Evolutionary conservation across 495 filamentous ascomycete genomes (phyloP), one percentile per base, ranked within the genome.

Genomic region (Penicillium longicatenatum): DNA sequence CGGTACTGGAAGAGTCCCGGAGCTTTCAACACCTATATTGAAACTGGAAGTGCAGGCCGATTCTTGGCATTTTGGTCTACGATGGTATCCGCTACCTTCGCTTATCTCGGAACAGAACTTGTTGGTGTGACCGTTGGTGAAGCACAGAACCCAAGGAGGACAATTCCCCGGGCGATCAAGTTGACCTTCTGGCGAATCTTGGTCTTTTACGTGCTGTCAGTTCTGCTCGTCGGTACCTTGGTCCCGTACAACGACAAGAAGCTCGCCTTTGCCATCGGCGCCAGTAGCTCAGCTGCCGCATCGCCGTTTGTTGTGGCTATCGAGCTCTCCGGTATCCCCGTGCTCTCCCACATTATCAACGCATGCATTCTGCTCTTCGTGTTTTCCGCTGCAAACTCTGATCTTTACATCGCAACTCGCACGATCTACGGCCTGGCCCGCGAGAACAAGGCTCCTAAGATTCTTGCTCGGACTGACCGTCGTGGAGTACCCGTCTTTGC

Each of bases 161-260:
- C 86, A 4, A 88, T 96, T 60, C 91, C 91, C 22, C 79, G 81
- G 56, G 92, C 92, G 12, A 88, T 88, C 56, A 89, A 86, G 55
- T 83, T 90, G 64, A 90, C 89, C 60, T 93, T 96, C 74, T 92
- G 84, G 77, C 88, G 91, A 47, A 93, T 96, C 67, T 63, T 88
- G 53, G 77, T 94, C 69, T 95, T 96, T 78, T 96, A 94, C 74
- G 64, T 82, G 9, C 62, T 83, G 33, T 77, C 72, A 22, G 79
- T 84, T 4, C 62, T 85, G 4, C 71, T 84, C 30, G 68, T 86
- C 9, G 79, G 81, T 52, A 79, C 79, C 52, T 66, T 84, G n/a
- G 80, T 86, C 1, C 80, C 81, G 0, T 86, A 83, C 63, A 71
- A 87, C 66, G 75, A 72, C 30, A 8, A 26, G 0, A 67, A 79